Percentiles rank a stretch among this genome's conserved stretches.
These are phyloP conservation scores for Diaporthe australafricana DNA, from an alignment of 2,329 filamentous ascomycete species.

Conservation along the genomic window DNA sequence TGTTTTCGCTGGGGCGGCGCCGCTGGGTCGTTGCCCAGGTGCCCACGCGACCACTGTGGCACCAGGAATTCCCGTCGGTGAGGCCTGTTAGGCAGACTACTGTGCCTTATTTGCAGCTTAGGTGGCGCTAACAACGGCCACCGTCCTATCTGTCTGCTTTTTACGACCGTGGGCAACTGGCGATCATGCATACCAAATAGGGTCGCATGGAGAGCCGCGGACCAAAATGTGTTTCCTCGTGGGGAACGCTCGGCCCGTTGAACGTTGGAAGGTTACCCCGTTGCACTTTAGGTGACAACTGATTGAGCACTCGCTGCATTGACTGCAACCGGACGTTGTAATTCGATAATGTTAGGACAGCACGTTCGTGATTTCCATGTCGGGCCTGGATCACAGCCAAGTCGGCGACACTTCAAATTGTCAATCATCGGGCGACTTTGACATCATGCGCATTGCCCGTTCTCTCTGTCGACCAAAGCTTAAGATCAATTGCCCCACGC, in stretches of 20 bases:
- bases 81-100: constrained; percentile 12
- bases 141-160: constrained; percentile 24
- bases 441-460: background rate
- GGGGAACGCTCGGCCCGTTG: background rate
- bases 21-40: background rate
- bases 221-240: background rate
- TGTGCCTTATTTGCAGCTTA: constrained; percentile 23
- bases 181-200: constrained; percentile 15
- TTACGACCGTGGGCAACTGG: background rate
- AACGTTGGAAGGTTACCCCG: background rate
- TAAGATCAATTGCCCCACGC: background rate
- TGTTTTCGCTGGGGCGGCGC: constrained; percentile 12
- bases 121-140: constrained; percentile 18
- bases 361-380: background rate
- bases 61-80: constrained; percentile 35
- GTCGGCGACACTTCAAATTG: constrained; percentile 16
- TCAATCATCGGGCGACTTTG: constrained; percentile 16
- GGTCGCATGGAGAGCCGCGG: constrained; percentile 4
- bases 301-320: constrained; percentile 10
- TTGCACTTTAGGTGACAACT: background rate
- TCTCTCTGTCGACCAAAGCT: background rate
- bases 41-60: constrained; percentile 13
- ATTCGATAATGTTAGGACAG: constrained; percentile 15
- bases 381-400: constrained; percentile 26
- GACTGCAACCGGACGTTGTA: constrained; percentile 8